Evolutionary conservation across 306 rosid species (phyloP), one percentile per base, ranked within the genome.

Genomic region (Sicyos edulis): DNA sequence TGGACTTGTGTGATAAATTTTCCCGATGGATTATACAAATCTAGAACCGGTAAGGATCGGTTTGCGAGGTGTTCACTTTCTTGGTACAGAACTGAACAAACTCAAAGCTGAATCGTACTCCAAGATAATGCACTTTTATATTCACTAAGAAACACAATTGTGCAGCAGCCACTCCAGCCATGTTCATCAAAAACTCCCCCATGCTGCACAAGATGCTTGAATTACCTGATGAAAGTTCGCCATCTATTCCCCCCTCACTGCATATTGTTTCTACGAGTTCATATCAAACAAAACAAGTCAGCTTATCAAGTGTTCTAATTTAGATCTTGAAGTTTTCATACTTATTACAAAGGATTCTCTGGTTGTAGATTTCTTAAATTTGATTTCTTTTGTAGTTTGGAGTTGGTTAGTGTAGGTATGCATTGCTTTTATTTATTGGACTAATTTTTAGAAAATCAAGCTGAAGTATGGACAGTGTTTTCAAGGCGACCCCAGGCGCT

Each of bases 41-140:
- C 20, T 16, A 3, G 44, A 62, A 37, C 68, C n/a, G 70, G 51
- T 37, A 37, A 37, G 12, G 53, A 44, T 65, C 21, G 32, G 71
- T 65, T 10, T 42, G n/a, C 49, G 10, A 2, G 10, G 45, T 5
- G 52, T 50, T 50, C 51, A 24, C 21, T 49, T 68, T 49, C 70
- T 47, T 50, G n/a, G 14, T 40, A 49, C 73, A 68, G 57, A 24
- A 68, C 57, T 49, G 17, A 45, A 68, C 9, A 68, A 13, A 40
- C 21, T 61, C 32, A 15, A 70, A 51, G 74, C 74, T 24, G 47
- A 51, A 51, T 7, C 59, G 10, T 51, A 10, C 49, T 65, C 49
- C 71, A 53, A 65, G 44, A 44, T 19, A 19, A 16, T 16, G 10
- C 7, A 56, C 47, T 34, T 62, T 20, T 11, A 40, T 42, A 34